These are phyloP conservation scores for Chytriomyces sp. DNA, from an alignment of 192 early-diverging fungal species.

Conservation along the genomic window DNA sequence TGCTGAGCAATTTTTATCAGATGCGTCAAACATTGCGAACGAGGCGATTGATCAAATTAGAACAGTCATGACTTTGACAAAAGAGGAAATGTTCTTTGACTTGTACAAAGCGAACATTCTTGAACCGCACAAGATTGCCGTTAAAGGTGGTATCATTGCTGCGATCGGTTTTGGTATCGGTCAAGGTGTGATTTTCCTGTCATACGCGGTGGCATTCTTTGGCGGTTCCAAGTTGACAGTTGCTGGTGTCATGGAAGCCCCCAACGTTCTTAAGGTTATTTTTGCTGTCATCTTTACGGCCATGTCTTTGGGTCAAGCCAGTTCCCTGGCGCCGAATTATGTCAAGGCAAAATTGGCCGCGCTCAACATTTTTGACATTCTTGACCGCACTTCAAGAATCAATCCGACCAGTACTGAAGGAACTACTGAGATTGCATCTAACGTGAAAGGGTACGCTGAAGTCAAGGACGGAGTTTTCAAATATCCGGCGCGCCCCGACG, in stretches of 20 bases:
- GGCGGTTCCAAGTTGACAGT: constrained; percentile 75
- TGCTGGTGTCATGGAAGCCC: constrained; percentile 49
- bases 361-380: constrained; percentile 68
- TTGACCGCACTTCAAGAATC: constrained; percentile 76
- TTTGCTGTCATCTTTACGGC: constrained; percentile 66
- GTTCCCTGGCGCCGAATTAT: constrained; percentile 72
- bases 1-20: not conserved
- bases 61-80: constrained; percentile 79
- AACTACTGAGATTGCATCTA: not conserved
- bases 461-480: constrained; percentile 66
- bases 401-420: constrained; percentile 51
- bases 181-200: constrained; percentile 72
- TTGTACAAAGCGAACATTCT: constrained; percentile 67
- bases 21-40: constrained; percentile 72
- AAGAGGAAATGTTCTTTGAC: constrained; percentile 70
- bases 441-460: constrained; percentile 67
- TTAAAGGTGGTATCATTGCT: constrained; percentile 66
- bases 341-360: constrained; percentile 84
- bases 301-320: constrained; percentile 79
- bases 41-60: constrained; percentile 85
- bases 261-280: constrained; percentile 52
- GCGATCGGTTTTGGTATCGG: constrained; percentile 79
- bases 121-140: constrained; percentile 70
- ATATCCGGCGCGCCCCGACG: constrained; percentile 63
- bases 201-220: constrained; percentile 84